These are phyloP conservation scores for Dianthus caryophyllus DNA, from an alignment of 148 eudicot species.

Conservation along the genomic window DNA sequence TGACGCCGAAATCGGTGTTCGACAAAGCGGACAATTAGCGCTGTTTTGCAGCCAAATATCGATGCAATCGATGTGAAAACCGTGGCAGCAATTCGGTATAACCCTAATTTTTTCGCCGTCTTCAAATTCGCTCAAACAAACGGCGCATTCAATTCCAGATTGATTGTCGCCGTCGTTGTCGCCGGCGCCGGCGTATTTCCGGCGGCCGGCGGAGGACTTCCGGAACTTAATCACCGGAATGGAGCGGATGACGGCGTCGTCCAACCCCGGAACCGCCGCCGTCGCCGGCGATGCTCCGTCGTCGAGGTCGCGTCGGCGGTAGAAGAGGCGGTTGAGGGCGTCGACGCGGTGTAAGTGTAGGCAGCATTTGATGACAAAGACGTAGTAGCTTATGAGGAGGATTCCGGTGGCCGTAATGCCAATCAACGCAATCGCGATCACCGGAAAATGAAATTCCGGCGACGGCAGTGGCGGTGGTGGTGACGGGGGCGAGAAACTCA, in stretches of 20 bases:
- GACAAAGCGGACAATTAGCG: constrained; percentile 79
- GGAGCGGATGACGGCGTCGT: constrained; percentile 60
- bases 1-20: constrained; percentile 51
- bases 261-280: constrained; percentile 36
- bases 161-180: not conserved
- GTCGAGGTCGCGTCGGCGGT: constrained; percentile 22
- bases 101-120: constrained; percentile 61
- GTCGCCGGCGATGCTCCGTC: not conserved
- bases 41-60: constrained; percentile 86
- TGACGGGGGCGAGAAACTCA: constrained; percentile 7
- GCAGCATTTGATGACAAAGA: constrained; percentile 84
- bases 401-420: constrained; percentile 70
- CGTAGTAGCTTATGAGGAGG: constrained; percentile 60
- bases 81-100: constrained; percentile 71
- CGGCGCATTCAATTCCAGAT: constrained; percentile 51
- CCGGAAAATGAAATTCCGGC: constrained; percentile 38
- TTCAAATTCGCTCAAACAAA: constrained; percentile 69
- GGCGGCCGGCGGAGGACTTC: constrained; percentile 15
- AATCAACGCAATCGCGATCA: constrained; percentile 67
- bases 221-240: constrained; percentile 59
- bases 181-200: not conserved
- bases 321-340: constrained; percentile 38
- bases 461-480: constrained; percentile 1
- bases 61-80: constrained; percentile 86
- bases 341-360: constrained; percentile 54